Evolutionary conservation across 2,329 filamentous ascomycete genomes (phyloP).

Genomic region (Coniochaeta sp.): DNA sequence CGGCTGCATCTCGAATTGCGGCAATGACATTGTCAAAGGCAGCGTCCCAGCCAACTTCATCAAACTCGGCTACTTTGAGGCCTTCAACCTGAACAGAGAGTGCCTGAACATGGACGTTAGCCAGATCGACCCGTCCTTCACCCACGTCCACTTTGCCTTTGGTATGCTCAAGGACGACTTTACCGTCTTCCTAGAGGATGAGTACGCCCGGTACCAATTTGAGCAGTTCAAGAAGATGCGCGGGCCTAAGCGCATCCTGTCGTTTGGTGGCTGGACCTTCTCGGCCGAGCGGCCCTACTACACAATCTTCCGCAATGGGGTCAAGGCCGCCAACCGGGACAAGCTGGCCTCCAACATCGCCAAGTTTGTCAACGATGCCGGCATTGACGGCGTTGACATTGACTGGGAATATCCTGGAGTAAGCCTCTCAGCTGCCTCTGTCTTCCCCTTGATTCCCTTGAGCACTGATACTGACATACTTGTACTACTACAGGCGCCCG

Average conservation of each 20-base stretch:
- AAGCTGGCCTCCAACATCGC: conserved; percentile 28
- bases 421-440: no score
- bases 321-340: conserved; percentile 26
- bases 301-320: conserved; percentile 27
- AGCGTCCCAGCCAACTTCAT: background rate
- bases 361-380: conserved; percentile 30
- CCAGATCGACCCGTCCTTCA: background rate
- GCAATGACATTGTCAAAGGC: conserved; percentile 6
- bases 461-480: background rate
- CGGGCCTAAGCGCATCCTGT: conserved; percentile 26
- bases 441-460: background rate
- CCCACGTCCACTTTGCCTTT: background rate
- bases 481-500: no score
- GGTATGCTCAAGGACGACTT: background rate
- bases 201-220: conserved; percentile 19
- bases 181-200: conserved; percentile 15
- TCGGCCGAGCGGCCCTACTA: conserved; percentile 28
- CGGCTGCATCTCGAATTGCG: conserved; percentile 11
- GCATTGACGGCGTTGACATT: conserved; percentile 31
- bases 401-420: conserved; percentile 33
- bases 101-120: conserved; percentile 21
- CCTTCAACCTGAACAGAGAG: conserved; percentile 20
- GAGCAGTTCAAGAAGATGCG: conserved; percentile 17
- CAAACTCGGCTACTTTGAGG: conserved; percentile 27
- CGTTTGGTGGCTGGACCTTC: conserved; percentile 38